Conservation (phyloP, 345 rosid genomes). For the Melastoma malabathricum region DNA sequence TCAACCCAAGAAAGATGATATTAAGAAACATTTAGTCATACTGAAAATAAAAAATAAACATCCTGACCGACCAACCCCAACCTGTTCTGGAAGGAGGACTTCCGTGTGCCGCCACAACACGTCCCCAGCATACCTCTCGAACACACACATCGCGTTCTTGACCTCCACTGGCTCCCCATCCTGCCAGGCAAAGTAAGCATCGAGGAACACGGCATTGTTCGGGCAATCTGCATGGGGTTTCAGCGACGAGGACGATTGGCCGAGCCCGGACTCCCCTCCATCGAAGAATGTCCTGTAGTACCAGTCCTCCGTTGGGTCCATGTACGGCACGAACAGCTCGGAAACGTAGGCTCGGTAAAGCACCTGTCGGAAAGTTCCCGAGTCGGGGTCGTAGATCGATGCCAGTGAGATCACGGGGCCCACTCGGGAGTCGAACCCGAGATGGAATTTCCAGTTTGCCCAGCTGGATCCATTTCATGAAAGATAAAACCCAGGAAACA, state of each 20-base stretch:
- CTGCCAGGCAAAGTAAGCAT: constrained; percentile 40
- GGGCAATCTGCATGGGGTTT: constrained; percentile 58
- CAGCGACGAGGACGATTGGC: constrained; percentile 36
- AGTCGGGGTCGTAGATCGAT: constrained; percentile 31
- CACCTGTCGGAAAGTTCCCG: constrained; percentile 24
- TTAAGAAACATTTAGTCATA: neutral
- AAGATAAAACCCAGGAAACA: too few relatives aligned
- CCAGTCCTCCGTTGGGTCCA: constrained; percentile 74
- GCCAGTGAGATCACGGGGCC: constrained; percentile 53
- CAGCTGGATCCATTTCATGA: too few relatives aligned
- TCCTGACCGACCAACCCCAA: constrained; percentile 26
- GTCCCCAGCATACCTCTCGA: constrained; percentile 46
- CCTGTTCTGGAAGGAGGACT: constrained; percentile 48
- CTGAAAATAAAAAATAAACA: neutral
- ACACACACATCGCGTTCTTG: constrained; percentile 41
- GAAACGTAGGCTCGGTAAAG: constrained; percentile 55
- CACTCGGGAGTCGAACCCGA: constrained; percentile 45
- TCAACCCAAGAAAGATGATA: neutral
- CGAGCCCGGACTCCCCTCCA: constrained; percentile 65
- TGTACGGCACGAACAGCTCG: constrained; percentile 72
- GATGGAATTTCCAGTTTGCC: constrained; percentile 63
- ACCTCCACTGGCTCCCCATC: constrained; percentile 38
- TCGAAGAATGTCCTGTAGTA: constrained; percentile 69
- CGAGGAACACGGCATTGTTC: constrained; percentile 33
- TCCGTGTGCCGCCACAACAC: constrained; percentile 60